Base-by-base conservation (phyloP, 345 rosid genomes). In the Corymbia maculata region DNA sequence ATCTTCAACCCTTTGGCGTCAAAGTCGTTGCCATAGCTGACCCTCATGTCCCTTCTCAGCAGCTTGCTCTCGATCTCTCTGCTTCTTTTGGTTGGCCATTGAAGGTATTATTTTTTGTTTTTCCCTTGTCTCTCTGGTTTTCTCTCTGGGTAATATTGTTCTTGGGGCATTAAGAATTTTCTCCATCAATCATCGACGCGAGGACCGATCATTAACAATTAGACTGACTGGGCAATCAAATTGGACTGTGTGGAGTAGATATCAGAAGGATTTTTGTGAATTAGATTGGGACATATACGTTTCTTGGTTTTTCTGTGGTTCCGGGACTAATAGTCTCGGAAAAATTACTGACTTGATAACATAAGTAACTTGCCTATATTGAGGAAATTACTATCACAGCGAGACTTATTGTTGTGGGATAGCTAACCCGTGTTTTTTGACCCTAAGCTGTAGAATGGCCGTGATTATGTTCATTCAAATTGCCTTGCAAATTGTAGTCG, bases 41-140 rank as follows among this genome's bases (percentile, higher is more conserved):
- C 91, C 99, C 99, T 89, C 96, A 97, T 88, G 85, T 90, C 50
- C 95, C 95, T 44, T 97, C 99, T 30, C 99, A 94, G 79, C 91
- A 91, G 89, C 94, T 90, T 2, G 95, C 99, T 82, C 49, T 92
- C 57, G 90, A 94, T 85, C 89, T 96, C 19, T 96, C 98, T 17
- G 92, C 85, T 57, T 94, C 98, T 28, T 95, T 94, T 86, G 89
- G 88, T 53, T 96, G 96, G 98, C 90, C 94, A 47, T 93, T 95
- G 70, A 85, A 94, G 94, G 99, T 97, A 89, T 50, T 13, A 11
- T 32, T 8, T 3, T n/a, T 42, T 4, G 16, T 42, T 52, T 75
- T 42, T 13, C 9, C 47, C 5, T 85, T 30, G 55, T 19, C 55
- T 51, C 86, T 52, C 59, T 85, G 64, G n/a, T 52, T 26, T 85